Base-by-base conservation (phyloP, 768 basidiomycete species). In the Hebeloma cylindrosporum region DNA sequence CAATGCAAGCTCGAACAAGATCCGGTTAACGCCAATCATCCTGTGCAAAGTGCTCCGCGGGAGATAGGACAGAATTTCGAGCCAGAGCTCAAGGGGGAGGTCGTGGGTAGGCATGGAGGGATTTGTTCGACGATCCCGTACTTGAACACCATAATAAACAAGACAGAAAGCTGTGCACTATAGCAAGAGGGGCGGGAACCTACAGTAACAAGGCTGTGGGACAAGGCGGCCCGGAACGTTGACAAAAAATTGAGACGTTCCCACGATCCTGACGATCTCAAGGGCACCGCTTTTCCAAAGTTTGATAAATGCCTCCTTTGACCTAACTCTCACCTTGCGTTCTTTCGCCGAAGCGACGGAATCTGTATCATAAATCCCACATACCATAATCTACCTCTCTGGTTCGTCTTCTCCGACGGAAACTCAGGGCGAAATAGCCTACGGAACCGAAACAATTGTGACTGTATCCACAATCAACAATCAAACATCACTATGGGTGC, bases 401-500 rank as follows among this genome's bases (percentile, higher is more conserved):
- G 14, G 20, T 30, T 41, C 40, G 10, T 41, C 20, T 41, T 41
- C 5, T 31, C 21, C 16, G 29, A 21, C 13, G 29, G 31, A 27
- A 11, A n/a, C 28, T 21, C 27, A 22, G 14, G 28, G 40, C 8
- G 20, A 11, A 16, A 8, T 41, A 30, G 31, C 27, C 20, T 1
- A 16, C 17, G 11, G n/a, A 16, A 16, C 6, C 17, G 10, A 22
- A 17, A 39, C 25, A 14, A 2, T 17, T 39, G 11, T 39, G 16
- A 14, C 10, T 32, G 21, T 28, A 27, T 20, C 13, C 26, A 29
- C n/a, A 30, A 30, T 11, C 29, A 28, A 8, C 16, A 25, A 22
- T 18, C n/a, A 7, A 39, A 22, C 14, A 5, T 26, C n/a, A 41
- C 16, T 3, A 90, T 91, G 88, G 86, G 83, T 11, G 84, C 85